phyloP scores from a whole-genome alignment of 805 yeast species.

The Teunomyces aglyptinius region DNA sequence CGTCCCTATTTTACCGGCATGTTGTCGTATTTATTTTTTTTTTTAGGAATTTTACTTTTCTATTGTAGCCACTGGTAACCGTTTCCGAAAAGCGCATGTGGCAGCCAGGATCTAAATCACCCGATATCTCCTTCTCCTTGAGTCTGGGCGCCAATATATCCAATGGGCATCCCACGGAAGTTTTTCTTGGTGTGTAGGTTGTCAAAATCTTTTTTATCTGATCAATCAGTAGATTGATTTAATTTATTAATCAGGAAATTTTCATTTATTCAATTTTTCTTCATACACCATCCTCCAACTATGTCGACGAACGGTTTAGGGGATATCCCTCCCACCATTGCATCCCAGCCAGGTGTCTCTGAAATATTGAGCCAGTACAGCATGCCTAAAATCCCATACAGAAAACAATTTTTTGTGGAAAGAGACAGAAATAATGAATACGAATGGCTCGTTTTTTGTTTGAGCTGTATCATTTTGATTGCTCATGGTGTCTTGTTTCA shows the following conservation, averaged over 20 bases:
- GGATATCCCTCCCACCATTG: not conserved
- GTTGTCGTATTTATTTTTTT: not conserved
- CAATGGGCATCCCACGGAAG: not conserved
- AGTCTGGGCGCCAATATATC: not conserved
- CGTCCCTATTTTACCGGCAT: too few relatives aligned
- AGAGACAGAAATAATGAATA: conserved; percentile 31
- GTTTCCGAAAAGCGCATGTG: not conserved
- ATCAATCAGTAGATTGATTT: not conserved
- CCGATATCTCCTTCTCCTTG: not conserved
- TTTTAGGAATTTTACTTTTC: not conserved
- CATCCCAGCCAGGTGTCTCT: not conserved
- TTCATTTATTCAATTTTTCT: not conserved
- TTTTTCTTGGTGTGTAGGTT: not conserved
- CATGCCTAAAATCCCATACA: conserved; percentile 27
- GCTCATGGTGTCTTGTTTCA: conserved; percentile 42
- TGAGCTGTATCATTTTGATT: conserved; percentile 23
- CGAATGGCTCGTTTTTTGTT: conserved; percentile 34
- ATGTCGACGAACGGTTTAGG: not conserved
- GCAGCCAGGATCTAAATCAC: not conserved
- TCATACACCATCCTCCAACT: not conserved
- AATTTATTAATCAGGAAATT: not conserved
- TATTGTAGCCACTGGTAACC: not conserved
- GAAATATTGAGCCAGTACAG: not conserved
- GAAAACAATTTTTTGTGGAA: conserved; percentile 40
- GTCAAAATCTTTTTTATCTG: not conserved